phyloP scores from a whole-genome alignment of 306 rosid genomes.

The Gleditsia sinensis region DNA sequence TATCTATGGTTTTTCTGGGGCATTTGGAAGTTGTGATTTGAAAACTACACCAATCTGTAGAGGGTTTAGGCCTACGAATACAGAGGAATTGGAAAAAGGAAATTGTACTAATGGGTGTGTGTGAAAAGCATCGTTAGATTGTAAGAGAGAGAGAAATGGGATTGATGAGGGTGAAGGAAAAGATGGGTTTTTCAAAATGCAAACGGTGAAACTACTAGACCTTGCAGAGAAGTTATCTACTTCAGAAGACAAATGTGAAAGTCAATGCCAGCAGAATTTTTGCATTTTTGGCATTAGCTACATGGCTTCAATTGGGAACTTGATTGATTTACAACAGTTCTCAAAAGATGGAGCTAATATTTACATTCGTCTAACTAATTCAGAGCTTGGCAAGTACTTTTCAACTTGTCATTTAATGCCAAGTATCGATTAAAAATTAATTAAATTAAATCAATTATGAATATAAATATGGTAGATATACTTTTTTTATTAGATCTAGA shows the following conservation, averaged over 20 bases:
- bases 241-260: background rate
- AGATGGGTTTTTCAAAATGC: slow-evolving; percentile 30
- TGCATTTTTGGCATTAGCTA: background rate
- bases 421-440: no score
- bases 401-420: no score
- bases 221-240: background rate
- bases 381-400: background rate
- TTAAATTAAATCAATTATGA: no score
- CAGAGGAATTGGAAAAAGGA: background rate
- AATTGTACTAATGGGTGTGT: slow-evolving; percentile 36
- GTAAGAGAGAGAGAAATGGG: slow-evolving; percentile 20
- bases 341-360: background rate
- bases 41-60: slow-evolving; percentile 4
- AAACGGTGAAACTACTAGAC: slow-evolving; percentile 32
- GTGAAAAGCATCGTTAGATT: slow-evolving; percentile 14
- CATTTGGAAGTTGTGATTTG: slow-evolving; percentile 10
- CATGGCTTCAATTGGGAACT: background rate
- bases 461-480: no score
- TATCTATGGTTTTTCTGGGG: slow-evolving; percentile 33
- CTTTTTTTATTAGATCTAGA: no score
- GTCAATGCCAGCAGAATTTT: background rate
- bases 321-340: background rate
- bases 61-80: slow-evolving; percentile 35
- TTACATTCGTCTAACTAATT: background rate
- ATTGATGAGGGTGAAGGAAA: background rate